These are phyloP conservation scores for Phytophthora macrochlamydospora DNA, from an alignment of 352 stramenopile species.

Conservation along the genomic window DNA sequence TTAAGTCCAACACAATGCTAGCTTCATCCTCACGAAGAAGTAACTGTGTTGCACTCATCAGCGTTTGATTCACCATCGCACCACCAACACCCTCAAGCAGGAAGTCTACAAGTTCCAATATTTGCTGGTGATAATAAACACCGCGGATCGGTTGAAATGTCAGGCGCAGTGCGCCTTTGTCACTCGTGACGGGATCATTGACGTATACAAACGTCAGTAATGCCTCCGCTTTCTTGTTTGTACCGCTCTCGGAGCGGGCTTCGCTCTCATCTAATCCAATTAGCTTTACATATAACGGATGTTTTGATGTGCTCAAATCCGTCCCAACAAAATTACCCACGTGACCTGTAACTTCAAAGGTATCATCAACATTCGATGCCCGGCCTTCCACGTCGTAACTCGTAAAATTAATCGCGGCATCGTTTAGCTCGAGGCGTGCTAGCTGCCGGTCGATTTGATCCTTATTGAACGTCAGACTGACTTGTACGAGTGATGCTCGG, in stretches of 20 bases:
- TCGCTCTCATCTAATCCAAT: conserved; percentile 61
- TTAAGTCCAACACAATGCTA: conserved; percentile 57
- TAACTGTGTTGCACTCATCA: conserved; percentile 74
- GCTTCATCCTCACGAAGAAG: conserved; percentile 69
- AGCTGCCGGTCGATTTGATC: conserved; percentile 73
- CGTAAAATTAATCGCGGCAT: conserved; percentile 56
- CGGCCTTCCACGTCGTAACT: conserved; percentile 23
- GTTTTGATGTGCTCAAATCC: conserved; percentile 76
- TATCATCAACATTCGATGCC: conserved; percentile 18
- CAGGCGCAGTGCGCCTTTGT: conserved; percentile 54
- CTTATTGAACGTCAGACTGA: conserved; percentile 87
- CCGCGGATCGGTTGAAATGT: conserved; percentile 70
- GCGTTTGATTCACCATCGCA: conserved; percentile 69
- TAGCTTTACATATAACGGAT: conserved; percentile 66
- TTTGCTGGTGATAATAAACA: conserved; percentile 88
- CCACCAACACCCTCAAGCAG: conserved; percentile 83
- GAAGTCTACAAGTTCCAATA: conserved; percentile 84
- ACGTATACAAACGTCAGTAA: conserved; percentile 35
- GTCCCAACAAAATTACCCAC: conserved; percentile 78
- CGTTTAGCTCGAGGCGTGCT: conserved; percentile 60
- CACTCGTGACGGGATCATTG: conserved; percentile 19
- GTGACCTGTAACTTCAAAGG: conserved; percentile 42
- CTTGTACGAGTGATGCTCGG: conserved; percentile 69
- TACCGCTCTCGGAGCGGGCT: conserved; percentile 9
- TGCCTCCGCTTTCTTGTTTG: conserved; percentile 15